phyloP scores from a whole-genome alignment of 2,329 filamentous ascomycete genomes.

The Penicillium psychrosexuale region DNA sequence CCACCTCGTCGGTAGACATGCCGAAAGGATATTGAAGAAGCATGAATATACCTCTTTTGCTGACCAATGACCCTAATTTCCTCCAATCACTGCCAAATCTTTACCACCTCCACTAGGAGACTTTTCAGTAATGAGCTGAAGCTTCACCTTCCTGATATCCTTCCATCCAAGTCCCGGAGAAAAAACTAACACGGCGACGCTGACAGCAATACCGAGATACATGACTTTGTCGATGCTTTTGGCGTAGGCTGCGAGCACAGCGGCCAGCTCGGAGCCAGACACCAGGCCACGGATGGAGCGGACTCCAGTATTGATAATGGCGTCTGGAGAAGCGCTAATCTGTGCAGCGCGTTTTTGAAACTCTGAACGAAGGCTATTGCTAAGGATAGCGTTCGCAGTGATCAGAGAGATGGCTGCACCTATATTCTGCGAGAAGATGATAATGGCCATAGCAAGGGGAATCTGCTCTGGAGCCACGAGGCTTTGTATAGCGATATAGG shows the following conservation, averaged over 20 bases:
- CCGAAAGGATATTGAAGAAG: background rate
- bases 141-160: constrained; percentile 28
- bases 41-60: background rate
- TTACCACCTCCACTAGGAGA: background rate
- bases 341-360: constrained; percentile 15
- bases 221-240: constrained; percentile 28
- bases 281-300: constrained; percentile 24
- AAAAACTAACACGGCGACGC: constrained; percentile 21
- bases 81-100: background rate
- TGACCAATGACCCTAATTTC: background rate
- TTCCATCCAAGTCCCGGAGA: constrained; percentile 29
- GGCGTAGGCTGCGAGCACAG: constrained; percentile 27
- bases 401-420: constrained; percentile 31
- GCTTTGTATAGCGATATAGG: constrained; percentile 29
- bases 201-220: constrained; percentile 29
- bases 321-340: constrained; percentile 18
- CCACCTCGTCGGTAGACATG: background rate
- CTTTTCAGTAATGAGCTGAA: constrained; percentile 14
- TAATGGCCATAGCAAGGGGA: constrained; percentile 27
- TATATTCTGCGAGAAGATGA: constrained; percentile 36
- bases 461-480: constrained; percentile 24
- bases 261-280: constrained; percentile 22
- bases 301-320: constrained; percentile 25
- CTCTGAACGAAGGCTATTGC: constrained; percentile 22
- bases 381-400: constrained; percentile 29